Evolutionary conservation across 2,329 filamentous ascomycete genomes (phyloP), one percentile per base, ranked within the genome.

Genomic region (Stromatinia cepivora): DNA sequence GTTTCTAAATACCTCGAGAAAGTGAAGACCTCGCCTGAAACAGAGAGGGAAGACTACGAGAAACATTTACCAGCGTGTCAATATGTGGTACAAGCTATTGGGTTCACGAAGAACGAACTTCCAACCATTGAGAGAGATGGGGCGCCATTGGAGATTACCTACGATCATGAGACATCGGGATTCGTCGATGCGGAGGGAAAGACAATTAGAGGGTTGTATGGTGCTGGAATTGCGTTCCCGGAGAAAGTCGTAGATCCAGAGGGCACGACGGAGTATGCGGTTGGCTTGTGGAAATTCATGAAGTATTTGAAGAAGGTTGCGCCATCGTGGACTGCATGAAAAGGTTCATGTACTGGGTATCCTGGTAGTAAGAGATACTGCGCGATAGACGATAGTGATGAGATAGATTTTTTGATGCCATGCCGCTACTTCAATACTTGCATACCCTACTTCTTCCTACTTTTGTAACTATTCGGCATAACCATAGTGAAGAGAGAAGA

Each of bases 281-380:
- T 90, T 64, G 88, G 88, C 0, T 84, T 89, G 75, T 88, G 82
- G 75, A 90, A 90, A 78, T 90, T 90, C 72, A 89, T 89, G 86
- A 86, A 83, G 59, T 89, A 85, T 73, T 77, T 87, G 67, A 85
- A 85, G 78, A 82, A 81, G 70, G 86, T 87, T 6, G 79, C 82
- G 28, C 85, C 84, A 22, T 77, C 79, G 25, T 89, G 87, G 86
- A 74, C 59, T 28, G 67, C 65, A 11, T 67, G 53, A 70, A 17
- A 8, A 25, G 25, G 31, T 42, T 42, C 31, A 8, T 17, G 63
- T n/a, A 11, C 42, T n/a, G 25, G 20, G 39, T 36, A 28, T 52
- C 15, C 25, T 22, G 2, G 13, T 22, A 5, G 6, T 52, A 42
- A 42, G 31, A 31, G n/a, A 58, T 46, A n/a, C 13, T 48, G n/a